Conservation (phyloP, 140 eudicot species). For the Erigeron philadelphicus region DNA sequence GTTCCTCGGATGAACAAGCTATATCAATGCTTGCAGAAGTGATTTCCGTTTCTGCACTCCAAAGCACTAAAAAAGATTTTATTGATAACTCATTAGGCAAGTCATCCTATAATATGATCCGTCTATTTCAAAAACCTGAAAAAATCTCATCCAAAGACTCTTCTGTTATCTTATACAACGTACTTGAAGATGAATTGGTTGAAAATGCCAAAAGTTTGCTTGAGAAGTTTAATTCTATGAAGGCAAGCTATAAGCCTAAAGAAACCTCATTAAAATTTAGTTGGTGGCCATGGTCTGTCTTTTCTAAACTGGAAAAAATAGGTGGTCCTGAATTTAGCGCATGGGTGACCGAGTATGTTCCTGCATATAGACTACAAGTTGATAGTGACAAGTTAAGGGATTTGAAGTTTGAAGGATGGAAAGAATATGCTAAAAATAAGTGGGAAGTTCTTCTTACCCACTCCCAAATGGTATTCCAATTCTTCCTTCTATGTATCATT, state of each 20-base stretch:
- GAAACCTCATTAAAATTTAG: constrained; percentile 29
- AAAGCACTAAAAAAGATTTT: constrained; percentile 50
- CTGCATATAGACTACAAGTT: constrained; percentile 63
- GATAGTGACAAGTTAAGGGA: constrained; percentile 39
- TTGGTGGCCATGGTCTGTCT: constrained; percentile 51
- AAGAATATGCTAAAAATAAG: constrained; percentile 38
- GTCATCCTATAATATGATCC: constrained; percentile 34
- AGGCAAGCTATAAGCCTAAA: constrained; percentile 31
- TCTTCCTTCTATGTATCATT: constrained; percentile 16
- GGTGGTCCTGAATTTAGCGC: constrained; percentile 73
- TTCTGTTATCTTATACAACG: constrained; percentile 50
- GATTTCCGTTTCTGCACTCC: constrained; percentile 59
- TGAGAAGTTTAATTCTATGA: constrained; percentile 42
- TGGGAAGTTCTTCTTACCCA: constrained; percentile 85
- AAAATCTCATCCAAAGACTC: constrained; percentile 55
- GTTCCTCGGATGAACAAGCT: constrained; percentile 59
- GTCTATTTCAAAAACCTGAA: constrained; percentile 42
- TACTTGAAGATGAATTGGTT: constrained; percentile 61
- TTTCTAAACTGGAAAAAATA: constrained; percentile 55
- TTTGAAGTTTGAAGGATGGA: constrained; percentile 69
- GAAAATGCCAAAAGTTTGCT: constrained; percentile 59
- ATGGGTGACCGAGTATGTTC: constrained; percentile 73
- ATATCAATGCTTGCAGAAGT: constrained; percentile 78
- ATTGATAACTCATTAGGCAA: constrained; percentile 35
- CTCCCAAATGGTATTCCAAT: constrained; percentile 79